These are phyloP conservation scores for Globisporangium spiculum DNA, from an alignment of 352 stramenopile genomes.

Conservation along the genomic window DNA sequence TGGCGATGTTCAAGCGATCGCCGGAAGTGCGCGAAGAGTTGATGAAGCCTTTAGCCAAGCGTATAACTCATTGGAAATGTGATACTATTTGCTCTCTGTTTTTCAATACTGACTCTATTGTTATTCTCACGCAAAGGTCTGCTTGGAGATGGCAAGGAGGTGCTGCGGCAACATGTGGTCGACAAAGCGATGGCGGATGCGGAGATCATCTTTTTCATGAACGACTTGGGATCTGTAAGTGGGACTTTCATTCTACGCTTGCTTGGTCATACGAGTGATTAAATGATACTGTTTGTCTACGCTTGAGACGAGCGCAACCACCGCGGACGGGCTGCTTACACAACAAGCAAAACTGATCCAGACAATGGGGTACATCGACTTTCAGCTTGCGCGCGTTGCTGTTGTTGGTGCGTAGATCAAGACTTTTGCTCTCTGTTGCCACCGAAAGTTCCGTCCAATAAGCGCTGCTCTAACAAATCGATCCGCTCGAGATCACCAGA, in stretches of 20 bases:
- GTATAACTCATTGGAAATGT: slow-evolving; percentile 19
- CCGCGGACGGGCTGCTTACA: slow-evolving; percentile 38
- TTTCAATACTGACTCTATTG: not conserved
- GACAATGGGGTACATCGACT: slow-evolving; percentile 42
- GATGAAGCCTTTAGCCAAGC: slow-evolving; percentile 42
- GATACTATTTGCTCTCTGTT: not conserved
- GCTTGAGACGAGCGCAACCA: slow-evolving; percentile 37
- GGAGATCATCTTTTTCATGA: slow-evolving; percentile 79
- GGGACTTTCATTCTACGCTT: not conserved
- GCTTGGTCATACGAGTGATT: not conserved
- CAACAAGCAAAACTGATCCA: slow-evolving; percentile 48
- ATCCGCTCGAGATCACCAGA: slow-evolving; percentile 1
- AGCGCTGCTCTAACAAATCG: not conserved
- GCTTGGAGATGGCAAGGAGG: slow-evolving; percentile 40
- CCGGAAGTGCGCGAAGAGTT: slow-evolving; percentile 26
- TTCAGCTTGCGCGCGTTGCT: slow-evolving; percentile 30
- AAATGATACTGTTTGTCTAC: not conserved
- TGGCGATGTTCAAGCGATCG: slow-evolving; percentile 53
- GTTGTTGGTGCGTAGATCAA: slow-evolving; percentile 16
- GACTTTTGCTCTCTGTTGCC: not conserved
- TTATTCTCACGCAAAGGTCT: slow-evolving; percentile 27
- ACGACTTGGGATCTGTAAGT: slow-evolving; percentile 57
- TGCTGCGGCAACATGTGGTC: slow-evolving; percentile 37
- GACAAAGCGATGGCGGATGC: slow-evolving; percentile 61
- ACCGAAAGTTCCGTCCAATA: no score